Evolutionary conservation across 345 rosid genomes (phyloP).

Genomic region (Mangifera indica): DNA sequence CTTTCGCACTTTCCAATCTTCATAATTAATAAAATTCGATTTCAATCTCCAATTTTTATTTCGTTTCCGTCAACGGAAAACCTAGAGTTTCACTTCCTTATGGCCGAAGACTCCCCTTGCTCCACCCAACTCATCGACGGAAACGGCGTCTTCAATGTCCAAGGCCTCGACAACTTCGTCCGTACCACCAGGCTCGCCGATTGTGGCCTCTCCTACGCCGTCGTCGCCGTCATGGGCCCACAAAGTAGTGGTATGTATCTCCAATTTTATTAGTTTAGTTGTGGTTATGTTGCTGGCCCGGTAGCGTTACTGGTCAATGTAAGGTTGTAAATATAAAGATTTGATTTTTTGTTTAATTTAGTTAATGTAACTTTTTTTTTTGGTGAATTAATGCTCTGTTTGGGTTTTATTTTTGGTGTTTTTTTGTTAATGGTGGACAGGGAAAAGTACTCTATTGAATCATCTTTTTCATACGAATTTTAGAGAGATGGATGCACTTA

Average conservation of each 20-base stretch:
- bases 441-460: conserved; percentile 78
- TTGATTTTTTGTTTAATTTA: not conserved
- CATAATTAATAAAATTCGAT: too few species aligned
- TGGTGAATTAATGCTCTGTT: not conserved
- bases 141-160: conserved; percentile 54
- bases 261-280: not conserved
- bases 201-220: conserved; percentile 78
- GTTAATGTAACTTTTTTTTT: not conserved
- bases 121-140: conserved; percentile 64
- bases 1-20: too few species aligned
- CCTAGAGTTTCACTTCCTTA: not conserved
- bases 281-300: too few species aligned
- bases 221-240: conserved; percentile 91
- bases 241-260: conserved; percentile 62
- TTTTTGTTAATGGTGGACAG: conserved; percentile 22
- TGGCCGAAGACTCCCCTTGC: conserved; percentile 41
- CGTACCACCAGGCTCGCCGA: conserved; percentile 45
- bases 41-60: too few species aligned
- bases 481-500: conserved; percentile 75
- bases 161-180: conserved; percentile 57
- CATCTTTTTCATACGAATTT: conserved; percentile 70
- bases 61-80: not conserved
- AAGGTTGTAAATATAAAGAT: too few species aligned
- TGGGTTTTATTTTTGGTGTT: not conserved
- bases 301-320: too few species aligned